Percentiles rank a stretch among this genome's conserved stretches.
Conservation (phyloP, 2,329 filamentous ascomycete species). For the Neocucurbitaria cava region DNA sequence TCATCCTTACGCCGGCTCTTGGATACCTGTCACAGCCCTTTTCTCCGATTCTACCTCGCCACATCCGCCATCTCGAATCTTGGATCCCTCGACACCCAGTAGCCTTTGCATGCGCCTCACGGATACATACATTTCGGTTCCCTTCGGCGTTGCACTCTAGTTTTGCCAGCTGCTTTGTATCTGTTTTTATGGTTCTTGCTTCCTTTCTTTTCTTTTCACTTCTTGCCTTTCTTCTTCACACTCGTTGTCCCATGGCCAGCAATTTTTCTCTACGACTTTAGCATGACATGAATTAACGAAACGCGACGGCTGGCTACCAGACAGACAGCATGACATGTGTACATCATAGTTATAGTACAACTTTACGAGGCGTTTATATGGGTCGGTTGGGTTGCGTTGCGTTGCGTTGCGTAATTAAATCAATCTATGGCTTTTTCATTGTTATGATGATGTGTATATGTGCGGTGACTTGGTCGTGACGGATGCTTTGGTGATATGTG, state of each 20-base stretch:
- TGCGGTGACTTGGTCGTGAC: too few species aligned
- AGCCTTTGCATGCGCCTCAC: neutral
- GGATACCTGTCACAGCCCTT: neutral
- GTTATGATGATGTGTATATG: neutral
- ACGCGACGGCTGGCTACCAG: constrained; percentile 8
- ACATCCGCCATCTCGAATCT: neutral
- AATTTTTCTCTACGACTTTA: neutral
- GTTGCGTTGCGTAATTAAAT: neutral
- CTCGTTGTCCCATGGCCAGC: too few species aligned
- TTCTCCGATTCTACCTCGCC: neutral
- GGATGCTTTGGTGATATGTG: too few species aligned
- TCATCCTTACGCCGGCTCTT: neutral
- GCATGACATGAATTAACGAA: constrained; percentile 13
- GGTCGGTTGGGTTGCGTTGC: too few species aligned
- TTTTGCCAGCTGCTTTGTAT: neutral
- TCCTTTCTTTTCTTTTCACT: neutral
- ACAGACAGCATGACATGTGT: constrained; percentile 10
- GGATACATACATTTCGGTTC: neutral
- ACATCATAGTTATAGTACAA: constrained; percentile 19
- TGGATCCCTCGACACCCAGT: neutral
- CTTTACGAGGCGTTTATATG: neutral
- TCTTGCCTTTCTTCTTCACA: too few species aligned
- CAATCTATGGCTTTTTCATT: neutral
- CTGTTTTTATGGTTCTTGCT: neutral
- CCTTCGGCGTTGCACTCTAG: neutral